Base-by-base conservation (phyloP, 345 rosid genomes). In the Gossypium rotundifolium region DNA sequence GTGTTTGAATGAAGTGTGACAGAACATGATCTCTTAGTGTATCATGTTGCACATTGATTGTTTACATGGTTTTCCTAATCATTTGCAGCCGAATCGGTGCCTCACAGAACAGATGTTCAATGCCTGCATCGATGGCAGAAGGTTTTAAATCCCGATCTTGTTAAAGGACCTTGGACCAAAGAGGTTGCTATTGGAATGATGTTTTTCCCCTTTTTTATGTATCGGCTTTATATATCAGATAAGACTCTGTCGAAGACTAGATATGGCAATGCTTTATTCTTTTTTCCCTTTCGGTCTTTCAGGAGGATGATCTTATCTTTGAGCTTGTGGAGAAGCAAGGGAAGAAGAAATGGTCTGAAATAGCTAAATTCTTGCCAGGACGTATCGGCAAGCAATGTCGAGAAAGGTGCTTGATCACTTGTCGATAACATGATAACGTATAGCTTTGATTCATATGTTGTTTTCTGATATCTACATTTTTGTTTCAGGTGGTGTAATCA, bases 301-400 rank as follows among this genome's bases (percentile, higher is more conserved):
- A 89, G 90, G 90, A 89, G 80, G 90, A 89, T 69, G 83, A 81
- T 65, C 85, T 79, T 64, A 84, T 89, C 62, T 63, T 81, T 46
- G 80, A 77, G 29, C 75, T 85, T 58, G 88, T 89, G 20, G 74
- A 38, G 64, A 76, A 80, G 79, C 81, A 78, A 25, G 89, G 86
- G 22, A 81, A 76, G 51, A 80, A 82, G 64, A 85, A 81, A 76
- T 90, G 94, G 91, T 82, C 90, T 17, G 81, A 80, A 60, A 90
- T 91, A 42, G 86, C 94, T 60, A 88, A 87, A 71, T 66, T 81
- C 53, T 78, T 91, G 72, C 78, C 84, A 40, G 87, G 90, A 59
- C 89, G 91, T 71, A 88, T 83, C 45, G 97, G 94, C 79, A 91
- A 91, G 79, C 94, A 91, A 78, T 91, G 94, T 46, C 85, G 94